Evolutionary conservation across 2,329 filamentous ascomycete genomes (phyloP).

Genomic region (Aspergillus cejpii): DNA sequence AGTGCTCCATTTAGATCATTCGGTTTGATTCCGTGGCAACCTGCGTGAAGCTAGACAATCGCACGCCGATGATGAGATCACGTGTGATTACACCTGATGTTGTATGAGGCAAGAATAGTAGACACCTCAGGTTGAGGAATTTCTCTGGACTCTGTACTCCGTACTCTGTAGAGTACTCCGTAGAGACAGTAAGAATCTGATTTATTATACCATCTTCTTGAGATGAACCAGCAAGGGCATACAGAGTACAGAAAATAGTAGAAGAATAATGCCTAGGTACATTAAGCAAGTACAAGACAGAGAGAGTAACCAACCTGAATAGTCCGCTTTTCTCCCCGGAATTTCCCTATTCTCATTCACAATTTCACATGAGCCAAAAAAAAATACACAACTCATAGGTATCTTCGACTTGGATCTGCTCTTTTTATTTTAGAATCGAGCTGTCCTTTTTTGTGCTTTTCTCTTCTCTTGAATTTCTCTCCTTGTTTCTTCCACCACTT

Average conservation of each 20-base stretch:
- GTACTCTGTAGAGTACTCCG: background rate
- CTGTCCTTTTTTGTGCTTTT: conserved; percentile 7
- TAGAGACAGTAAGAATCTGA: background rate
- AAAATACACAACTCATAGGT: conserved; percentile 10
- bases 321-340: conserved; percentile 11
- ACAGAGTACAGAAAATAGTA: no score
- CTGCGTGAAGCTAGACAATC: no score
- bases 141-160: no score
- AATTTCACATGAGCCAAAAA: conserved; percentile 21
- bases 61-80: no score
- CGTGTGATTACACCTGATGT: no score
- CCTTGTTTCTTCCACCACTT: conserved; percentile 1
- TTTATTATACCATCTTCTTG: no score
- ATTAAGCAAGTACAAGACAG: background rate
- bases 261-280: conserved; percentile 1
- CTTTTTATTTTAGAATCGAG: conserved; percentile 7
- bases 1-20: no score
- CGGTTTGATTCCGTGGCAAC: no score
- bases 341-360: conserved; percentile 15
- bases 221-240: no score
- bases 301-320: conserved; percentile 1
- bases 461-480: conserved; percentile 4
- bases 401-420: conserved; percentile 12
- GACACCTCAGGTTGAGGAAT: no score
- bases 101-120: no score